Evolutionary conservation across 768 basidiomycete genomes (phyloP), one percentile per base, ranked within the genome.

Genomic region (Cystobasidium onofrii): DNA sequence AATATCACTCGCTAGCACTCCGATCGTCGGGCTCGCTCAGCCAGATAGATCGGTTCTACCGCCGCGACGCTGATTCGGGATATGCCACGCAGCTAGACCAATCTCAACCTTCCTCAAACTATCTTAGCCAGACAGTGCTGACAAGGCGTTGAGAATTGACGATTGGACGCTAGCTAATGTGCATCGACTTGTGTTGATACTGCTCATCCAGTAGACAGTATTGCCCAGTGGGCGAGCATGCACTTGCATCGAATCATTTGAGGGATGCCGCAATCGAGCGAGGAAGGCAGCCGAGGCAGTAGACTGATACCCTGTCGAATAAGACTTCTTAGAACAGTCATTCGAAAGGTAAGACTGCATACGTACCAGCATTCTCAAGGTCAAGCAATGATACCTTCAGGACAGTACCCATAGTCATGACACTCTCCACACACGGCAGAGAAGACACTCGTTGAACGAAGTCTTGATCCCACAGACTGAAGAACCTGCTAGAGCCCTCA

Each of bases 141-240:
- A 60, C 57, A 60, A 34, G 23, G 57, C 57, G 4, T 60, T 34
- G 25, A 60, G 25, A 29, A 60, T 60, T 12, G 57, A 12, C 31
- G 25, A 27, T 29, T 81, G 77, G 4, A 80, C 69, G 10, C 50
- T 31, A 1, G 74, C 50, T 7, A 81, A 60, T 31, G 76, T 76
- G 12, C 63, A 52, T 0, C 31, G 17, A 12, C 70, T 62, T 33
- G 90, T 92, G 79, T 92, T 92, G 46, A 94, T 83, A 81, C 90
- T 92, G 6, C 87, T 88, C 86, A 95, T 94, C 79, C 93, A 90
- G 80, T 95, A 95, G n/a, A 89, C 89, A 10, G 92, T 88, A 78
- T 93, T 87, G 0, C 95, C 95, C 43, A 98, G 82, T 0, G 95
- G 93, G 73, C 95, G 85, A 76, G 86, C 92, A 80, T 98, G 90